Base-by-base conservation (phyloP, 2,329 filamentous ascomycete species). In the Aspergillus persii region DNA sequence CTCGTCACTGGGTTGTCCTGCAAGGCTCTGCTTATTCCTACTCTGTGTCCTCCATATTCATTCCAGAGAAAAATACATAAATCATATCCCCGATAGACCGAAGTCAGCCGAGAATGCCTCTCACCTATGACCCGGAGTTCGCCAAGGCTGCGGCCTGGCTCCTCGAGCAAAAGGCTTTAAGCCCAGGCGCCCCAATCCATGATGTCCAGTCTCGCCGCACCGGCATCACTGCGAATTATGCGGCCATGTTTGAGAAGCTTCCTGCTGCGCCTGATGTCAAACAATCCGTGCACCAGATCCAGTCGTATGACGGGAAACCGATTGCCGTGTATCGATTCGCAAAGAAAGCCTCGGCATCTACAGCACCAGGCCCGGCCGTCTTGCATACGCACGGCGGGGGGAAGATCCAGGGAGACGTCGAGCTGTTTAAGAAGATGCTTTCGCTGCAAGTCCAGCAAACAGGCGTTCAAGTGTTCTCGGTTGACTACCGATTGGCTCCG, bases 371-470 rank as follows among this genome's bases (percentile, higher is more conserved):
- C 2, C 59, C 64, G 5, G 62, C 66, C 2, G 54, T 71, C n/a
- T 53, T 71, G 4, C 66, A 69, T 46, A 50, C 59, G 18, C 70
- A 73, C 47, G 69, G 66, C 30, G 69, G 69, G 15, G 70, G 69
- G 4, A 68, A 59, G 54, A 65, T 71, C 50, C 44, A 62, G 7
- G 66, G 66, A 8, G 52, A 58, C 18, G 63, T 66, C n/a, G 31
- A 46, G 0, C 46, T 62, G 18, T 66, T 64, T 51, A 53, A 26
- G 12, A 58, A 58, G 8, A 48, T 26, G n/a, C 54, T 68, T 26
- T 47, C 56, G 3, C 31, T 50, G 8, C 53, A 62, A 15, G 69
- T 68, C 2, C 57, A 63, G 12, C 44, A 61, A 36, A 63, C 62
- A 7, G 60, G 63, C 0, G 58, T 68, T 8, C 66, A 63, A 44